Evolutionary conservation across 2,329 filamentous ascomycete genomes (phyloP).

Genomic region (Coniella lustricola): DNA sequence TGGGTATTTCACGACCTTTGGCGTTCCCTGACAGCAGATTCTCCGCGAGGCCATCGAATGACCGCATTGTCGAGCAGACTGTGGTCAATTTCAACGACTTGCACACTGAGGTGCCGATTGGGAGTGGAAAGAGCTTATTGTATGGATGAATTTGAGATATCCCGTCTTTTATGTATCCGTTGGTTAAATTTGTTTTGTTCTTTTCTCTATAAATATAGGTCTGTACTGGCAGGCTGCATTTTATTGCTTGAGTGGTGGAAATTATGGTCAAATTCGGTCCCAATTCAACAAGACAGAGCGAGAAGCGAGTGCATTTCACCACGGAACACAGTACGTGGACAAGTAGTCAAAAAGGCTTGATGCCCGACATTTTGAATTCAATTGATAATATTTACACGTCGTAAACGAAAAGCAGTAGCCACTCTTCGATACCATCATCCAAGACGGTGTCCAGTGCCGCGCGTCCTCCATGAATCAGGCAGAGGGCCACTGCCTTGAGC

Average conservation of each 20-base stretch:
- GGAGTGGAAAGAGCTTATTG: conserved; percentile 29
- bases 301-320: neutral
- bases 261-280: too few species aligned
- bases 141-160: conserved; percentile 24
- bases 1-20: conserved; percentile 27
- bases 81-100: neutral
- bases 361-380: conserved; percentile 5
- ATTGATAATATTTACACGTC: conserved; percentile 6
- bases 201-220: too few species aligned
- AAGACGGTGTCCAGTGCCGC: conserved; percentile 56
- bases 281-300: neutral
- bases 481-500: conserved; percentile 40
- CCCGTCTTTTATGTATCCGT: neutral
- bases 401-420: neutral
- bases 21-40: conserved; percentile 12
- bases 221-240: too few species aligned
- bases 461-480: conserved; percentile 56
- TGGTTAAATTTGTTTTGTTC: neutral
- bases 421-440: conserved; percentile 32
- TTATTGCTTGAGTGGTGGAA: too few species aligned
- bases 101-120: conserved; percentile 24
- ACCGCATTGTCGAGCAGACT: conserved; percentile 16
- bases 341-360: conserved; percentile 10
- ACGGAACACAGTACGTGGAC: neutral
- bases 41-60: conserved; percentile 11